Evolutionary conservation across 768 basidiomycete genomes (phyloP).

Genomic region (Mrakia frigida): DNA sequence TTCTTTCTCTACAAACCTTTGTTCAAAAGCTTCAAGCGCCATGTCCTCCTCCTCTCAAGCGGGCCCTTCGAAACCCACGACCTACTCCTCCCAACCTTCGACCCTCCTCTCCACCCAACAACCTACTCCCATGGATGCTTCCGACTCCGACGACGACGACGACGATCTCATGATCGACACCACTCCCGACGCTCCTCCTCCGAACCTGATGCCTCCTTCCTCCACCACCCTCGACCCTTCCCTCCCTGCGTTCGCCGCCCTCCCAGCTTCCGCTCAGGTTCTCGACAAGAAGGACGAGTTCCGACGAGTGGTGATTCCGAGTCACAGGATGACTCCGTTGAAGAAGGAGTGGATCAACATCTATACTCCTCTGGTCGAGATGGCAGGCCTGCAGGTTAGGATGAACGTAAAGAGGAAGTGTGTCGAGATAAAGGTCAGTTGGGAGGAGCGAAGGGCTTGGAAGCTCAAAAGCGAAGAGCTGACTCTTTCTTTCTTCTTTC

Average conservation of each 20-base stretch:
- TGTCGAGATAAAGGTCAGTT: constrained; percentile 84
- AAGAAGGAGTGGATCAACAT: constrained; percentile 95
- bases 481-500: constrained; percentile 39
- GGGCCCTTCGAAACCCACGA: constrained; percentile 1
- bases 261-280: constrained; percentile 40
- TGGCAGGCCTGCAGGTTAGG: constrained; percentile 86
- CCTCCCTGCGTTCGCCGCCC: constrained; percentile 28
- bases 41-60: constrained; percentile 13
- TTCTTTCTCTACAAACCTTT: background rate
- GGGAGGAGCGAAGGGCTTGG: background rate
- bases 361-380: constrained; percentile 91
- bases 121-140: background rate
- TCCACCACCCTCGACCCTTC: constrained; percentile 26
- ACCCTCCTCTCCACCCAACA: constrained; percentile 16
- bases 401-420: constrained; percentile 89
- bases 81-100: constrained; percentile 7
- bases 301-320: constrained; percentile 85
- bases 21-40: background rate
- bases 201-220: constrained; percentile 1
- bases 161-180: constrained; percentile 29
- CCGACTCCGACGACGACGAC: constrained; percentile 28
- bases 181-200: constrained; percentile 13
- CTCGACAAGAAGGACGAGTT: constrained; percentile 51
- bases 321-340: constrained; percentile 93
- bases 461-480: background rate